Evolutionary conservation across 192 early-diverging fungal genomes (phyloP).

Genomic region (Backusella parvicylindrica): DNA sequence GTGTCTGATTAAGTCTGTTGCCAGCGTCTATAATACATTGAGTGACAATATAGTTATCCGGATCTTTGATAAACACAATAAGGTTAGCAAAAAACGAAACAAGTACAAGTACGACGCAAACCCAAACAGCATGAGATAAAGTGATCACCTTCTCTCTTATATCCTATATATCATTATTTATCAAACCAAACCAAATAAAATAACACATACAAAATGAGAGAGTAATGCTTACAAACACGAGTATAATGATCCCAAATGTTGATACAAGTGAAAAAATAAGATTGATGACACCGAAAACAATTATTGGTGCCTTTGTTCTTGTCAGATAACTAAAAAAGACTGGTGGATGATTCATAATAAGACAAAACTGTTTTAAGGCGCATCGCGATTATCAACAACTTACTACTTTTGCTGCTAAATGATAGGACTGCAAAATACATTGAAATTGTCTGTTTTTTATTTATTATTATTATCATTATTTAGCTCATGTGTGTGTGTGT

Average conservation of each 20-base stretch:
- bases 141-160: not conserved
- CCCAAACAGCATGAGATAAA: conserved; percentile 29
- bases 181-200: too few relatives aligned
- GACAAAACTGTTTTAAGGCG: not conserved
- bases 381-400: not conserved
- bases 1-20: not conserved
- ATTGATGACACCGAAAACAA: conserved; percentile 29
- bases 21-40: conserved; percentile 16
- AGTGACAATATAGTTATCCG: not conserved
- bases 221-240: conserved; percentile 17
- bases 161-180: conserved; percentile 11
- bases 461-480: not conserved
- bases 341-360: not conserved
- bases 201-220: not conserved
- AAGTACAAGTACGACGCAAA: conserved; percentile 16
- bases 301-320: not conserved
- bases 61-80: conserved; percentile 23
- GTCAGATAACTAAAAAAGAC: conserved; percentile 24
- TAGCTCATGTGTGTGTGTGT: not conserved
- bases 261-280: conserved; percentile 20
- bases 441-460: conserved; percentile 17
- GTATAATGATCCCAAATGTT: conserved; percentile 11
- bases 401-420: conserved; percentile 25
- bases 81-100: conserved; percentile 23
- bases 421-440: conserved; percentile 36